Evolutionary conservation across 192 early-diverging fungal genomes (phyloP), one percentile per base, ranked within the genome.

Genomic region (Umbelopsis vinacea): DNA sequence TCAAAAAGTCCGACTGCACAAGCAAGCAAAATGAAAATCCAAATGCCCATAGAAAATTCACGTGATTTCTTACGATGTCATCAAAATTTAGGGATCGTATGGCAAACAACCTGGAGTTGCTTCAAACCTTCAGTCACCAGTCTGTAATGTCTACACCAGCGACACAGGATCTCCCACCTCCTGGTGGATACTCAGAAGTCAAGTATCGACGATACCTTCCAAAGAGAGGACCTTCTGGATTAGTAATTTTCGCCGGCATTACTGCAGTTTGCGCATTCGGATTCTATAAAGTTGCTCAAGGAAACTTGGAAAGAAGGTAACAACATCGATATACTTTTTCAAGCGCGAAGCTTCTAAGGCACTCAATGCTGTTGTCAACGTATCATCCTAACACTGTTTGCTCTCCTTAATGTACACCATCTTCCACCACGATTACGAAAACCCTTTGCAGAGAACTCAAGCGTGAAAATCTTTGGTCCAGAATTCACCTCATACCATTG

Each of bases 391-490:
- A 43, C 40, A 43, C 6, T 43, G 40, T 12, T 12, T 43, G 6
- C 11, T 43, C 40, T 43, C 11, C 2, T 6, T 7, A 1, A 43
- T 43, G 0, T 43, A 12, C 40, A 43, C 40, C 40, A 43, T 43
- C 40, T 11, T 43, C 6, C 40, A 43, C 40, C 40, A 12, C 40
- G 1, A 43, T 43, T 43, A 12, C 40, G 6, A 11, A 11, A n/a
- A 43, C 1, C 11, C 0, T 11, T 26, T 50, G 23, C 75, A 94
- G 96, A 55, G 97, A 99, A 74, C 83, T 96, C 26, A 88, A 92
- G 46, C 90, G 97, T 70, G 96, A 98, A 81, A 94, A 97, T 72
- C 85, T 90, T 14, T 99, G 97, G 97, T 81, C 90, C 63, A 90
- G 97, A 52, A 95, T 99, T 73, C 86, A 96, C 86, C 83, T 99